Conservation (phyloP, 2,329 filamentous ascomycete genomes). For the Fusarium chaquense region DNA sequence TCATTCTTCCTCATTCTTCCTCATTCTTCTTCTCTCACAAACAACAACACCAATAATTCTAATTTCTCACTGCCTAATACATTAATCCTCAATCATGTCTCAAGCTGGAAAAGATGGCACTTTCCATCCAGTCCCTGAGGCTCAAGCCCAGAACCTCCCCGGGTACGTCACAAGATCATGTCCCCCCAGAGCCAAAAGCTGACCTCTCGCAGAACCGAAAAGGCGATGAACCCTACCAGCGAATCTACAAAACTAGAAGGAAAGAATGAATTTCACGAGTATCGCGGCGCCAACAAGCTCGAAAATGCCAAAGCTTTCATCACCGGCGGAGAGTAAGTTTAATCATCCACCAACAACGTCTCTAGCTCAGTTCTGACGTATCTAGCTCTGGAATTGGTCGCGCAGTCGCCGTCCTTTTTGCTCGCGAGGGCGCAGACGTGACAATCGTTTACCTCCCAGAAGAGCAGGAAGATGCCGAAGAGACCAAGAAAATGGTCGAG, state of each 20-base stretch:
- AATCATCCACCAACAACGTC: rapidly evolving
- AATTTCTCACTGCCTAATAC: neutral
- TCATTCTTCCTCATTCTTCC: too few species aligned
- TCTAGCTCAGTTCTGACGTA: rapidly evolving
- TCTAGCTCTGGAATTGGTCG: conserved; percentile 66
- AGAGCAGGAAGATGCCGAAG: conserved; percentile 67
- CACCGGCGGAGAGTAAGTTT: conserved; percentile 66
- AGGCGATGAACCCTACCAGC: conserved; percentile 55
- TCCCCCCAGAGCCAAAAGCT: rapidly evolving
- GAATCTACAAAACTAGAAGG: conserved; percentile 58
- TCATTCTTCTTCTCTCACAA: neutral
- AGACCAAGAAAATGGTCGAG: conserved; percentile 65
- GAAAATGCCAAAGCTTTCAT: conserved; percentile 64
- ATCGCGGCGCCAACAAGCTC: conserved; percentile 61
- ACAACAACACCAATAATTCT: too few species aligned
- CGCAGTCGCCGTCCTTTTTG: conserved; percentile 66
- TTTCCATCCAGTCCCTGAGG: conserved; percentile 52
- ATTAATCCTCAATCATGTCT: conserved; percentile 27
- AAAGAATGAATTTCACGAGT: conserved; percentile 53
- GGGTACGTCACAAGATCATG: conserved; percentile 45
- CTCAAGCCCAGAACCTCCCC: conserved; percentile 54
- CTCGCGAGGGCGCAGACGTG: conserved; percentile 68
- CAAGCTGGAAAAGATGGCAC: conserved; percentile 46
- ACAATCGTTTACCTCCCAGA: conserved; percentile 67
- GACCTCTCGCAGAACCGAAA: conserved; percentile 48